Base-by-base conservation (phyloP, 2,329 filamentous ascomycete species). In the Alternaria brassicicola region DNA sequence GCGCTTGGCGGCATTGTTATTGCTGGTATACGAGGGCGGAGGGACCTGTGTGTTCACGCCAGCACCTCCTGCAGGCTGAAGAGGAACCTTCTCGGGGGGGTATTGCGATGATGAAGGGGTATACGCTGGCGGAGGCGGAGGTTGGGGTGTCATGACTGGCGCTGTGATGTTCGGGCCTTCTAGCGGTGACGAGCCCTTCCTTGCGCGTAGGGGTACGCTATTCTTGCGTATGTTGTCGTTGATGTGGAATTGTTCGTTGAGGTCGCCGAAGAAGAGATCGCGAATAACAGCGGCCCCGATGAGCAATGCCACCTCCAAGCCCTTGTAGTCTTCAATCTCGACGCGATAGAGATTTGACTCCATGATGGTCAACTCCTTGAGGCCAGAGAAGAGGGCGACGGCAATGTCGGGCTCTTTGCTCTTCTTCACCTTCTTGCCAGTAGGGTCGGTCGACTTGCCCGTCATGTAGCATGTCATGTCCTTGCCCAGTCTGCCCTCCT, bases 331-430 rank as follows among this genome's bases (percentile, higher is more conserved):
- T 76, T 99, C 93, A 61, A 98, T 88, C 41, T 98, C 93, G 10
- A 98, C 89, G 6, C 95, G 85, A 61, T 90, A 89, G 72, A 98
- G 83, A 73, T 98, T 98, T 5, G 94, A 91, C 77, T 99, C 91
- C 80, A 98, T 97, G 39, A 99, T 84, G 2, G 93, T 96, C 57
- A 98, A 78, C 67, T 93, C 91, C 66, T 87, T 89, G 25, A 89
- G 82, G 17, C 85, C 84, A 65, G 74, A 73, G 82, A 93, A 96
- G 68, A 98, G 85, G 2, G 92, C 93, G n/a, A 98, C 84, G 0
- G 93, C 93, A 67, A 98, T 98, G 78, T 98, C 95, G 0, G 95
- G 94, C 75, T 99, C 95, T 74, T 91, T 94, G 80, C 84, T 90
- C 65, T 75, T 76, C 81, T 91, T 88, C 2, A 71, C 72, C 65